A percentile compares a stretch with the other conserved stretches of the same genome.
These are phyloP conservation scores for Quercus cerris DNA, from an alignment of 306 rosid genomes.

Conservation along the genomic window DNA sequence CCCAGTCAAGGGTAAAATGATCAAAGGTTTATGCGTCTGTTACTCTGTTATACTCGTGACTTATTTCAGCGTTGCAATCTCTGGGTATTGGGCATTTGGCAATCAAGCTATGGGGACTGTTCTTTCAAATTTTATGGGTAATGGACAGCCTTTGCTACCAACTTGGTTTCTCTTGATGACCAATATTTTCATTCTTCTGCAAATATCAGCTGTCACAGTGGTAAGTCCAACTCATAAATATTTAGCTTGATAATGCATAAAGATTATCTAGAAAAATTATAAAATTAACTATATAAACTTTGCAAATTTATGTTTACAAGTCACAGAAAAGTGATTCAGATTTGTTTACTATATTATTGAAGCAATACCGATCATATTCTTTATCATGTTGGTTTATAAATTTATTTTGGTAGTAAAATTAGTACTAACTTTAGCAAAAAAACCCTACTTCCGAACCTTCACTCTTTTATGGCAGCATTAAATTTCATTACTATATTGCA, in stretches of 20 bases:
- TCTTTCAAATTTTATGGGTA: slow-evolving; percentile 48
- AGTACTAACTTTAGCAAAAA: too few species aligned
- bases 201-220: slow-evolving; percentile 58
- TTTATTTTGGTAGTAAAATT: too few species aligned
- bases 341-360: too few species aligned
- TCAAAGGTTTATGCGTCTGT: slow-evolving; percentile 74
- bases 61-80: slow-evolving; percentile 56
- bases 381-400: too few species aligned
- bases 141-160: slow-evolving; percentile 40
- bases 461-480: not conserved
- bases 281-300: too few species aligned
- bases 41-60: slow-evolving; percentile 50
- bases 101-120: slow-evolving; percentile 47
- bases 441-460: not conserved
- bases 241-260: not conserved
- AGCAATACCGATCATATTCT: too few species aligned
- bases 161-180: slow-evolving; percentile 68
- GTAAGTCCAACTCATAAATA: slow-evolving; percentile 32
- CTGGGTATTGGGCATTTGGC: slow-evolving; percentile 93
- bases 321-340: too few species aligned
- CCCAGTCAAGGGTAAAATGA: slow-evolving; percentile 81
- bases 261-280: not conserved
- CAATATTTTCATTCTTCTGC: slow-evolving; percentile 54
- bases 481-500: not conserved
- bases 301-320: too few species aligned